Percentiles rank a stretch among this genome's conserved stretches.
phyloP scores from a whole-genome alignment of 371 early-diverging fungal species.

The Mucor mucedo region DNA sequence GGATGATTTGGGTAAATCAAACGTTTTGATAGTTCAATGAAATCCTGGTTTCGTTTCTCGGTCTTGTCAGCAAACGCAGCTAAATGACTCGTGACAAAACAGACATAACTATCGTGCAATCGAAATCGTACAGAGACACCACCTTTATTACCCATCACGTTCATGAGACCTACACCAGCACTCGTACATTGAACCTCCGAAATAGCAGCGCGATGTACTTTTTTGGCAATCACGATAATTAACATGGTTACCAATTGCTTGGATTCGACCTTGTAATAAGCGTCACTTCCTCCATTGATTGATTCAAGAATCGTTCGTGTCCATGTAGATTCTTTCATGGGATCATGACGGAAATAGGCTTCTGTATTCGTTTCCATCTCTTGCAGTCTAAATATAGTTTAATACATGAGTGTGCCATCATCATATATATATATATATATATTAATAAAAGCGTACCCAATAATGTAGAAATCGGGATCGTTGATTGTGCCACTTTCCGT shows the following conservation, averaged over 20 bases:
- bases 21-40: slow-evolving; percentile 78
- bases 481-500: slow-evolving; percentile 38
- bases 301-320: slow-evolving; percentile 69
- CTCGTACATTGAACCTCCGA: slow-evolving; percentile 63
- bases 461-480: slow-evolving; percentile 72
- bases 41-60: slow-evolving; percentile 90
- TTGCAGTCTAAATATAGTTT: slow-evolving; percentile 68
- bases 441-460: slow-evolving; percentile 57
- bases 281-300: slow-evolving; percentile 54
- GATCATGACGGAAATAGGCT: slow-evolving; percentile 82
- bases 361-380: slow-evolving; percentile 88
- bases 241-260: slow-evolving; percentile 88
- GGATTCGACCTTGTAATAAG: slow-evolving; percentile 69
- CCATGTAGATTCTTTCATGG: slow-evolving; percentile 82
- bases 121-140: slow-evolving; percentile 81
- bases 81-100: slow-evolving; percentile 89
- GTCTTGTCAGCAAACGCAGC: slow-evolving; percentile 84
- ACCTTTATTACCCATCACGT: slow-evolving; percentile 95
- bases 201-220: slow-evolving; percentile 56
- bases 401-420: background rate
- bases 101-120: slow-evolving; percentile 80
- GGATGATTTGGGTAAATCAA: slow-evolving; percentile 58
- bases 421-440: background rate
- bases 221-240: slow-evolving; percentile 78
- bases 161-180: slow-evolving; percentile 82